phyloP scores from a whole-genome alignment of 2,329 filamentous ascomycete species.

The Pseudomassariella vexata region DNA sequence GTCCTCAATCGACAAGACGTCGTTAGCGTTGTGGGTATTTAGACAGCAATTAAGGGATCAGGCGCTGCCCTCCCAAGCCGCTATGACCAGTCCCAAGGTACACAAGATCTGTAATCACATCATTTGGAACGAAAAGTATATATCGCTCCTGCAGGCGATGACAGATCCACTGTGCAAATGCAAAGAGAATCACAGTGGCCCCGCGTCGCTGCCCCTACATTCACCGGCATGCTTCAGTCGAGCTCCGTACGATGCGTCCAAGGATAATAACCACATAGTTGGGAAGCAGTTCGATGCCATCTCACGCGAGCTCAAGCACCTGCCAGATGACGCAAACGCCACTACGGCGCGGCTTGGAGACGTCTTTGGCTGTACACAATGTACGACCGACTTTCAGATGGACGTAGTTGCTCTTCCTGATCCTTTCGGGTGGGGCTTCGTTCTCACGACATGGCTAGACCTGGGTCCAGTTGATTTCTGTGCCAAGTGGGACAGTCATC shows the following conservation, averaged over 20 bases:
- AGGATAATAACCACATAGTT: too few species aligned
- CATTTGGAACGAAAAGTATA: conserved; percentile 10
- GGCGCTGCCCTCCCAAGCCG: conserved; percentile 4
- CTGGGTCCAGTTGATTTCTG: conserved; percentile 15
- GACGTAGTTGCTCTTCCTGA: conserved; percentile 14
- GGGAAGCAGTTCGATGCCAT: too few species aligned
- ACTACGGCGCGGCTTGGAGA: too few species aligned
- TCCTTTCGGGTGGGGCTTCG: conserved; percentile 18
- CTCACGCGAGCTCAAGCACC: too few species aligned
- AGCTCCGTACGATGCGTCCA: too few species aligned
- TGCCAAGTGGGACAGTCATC: conserved; percentile 16
- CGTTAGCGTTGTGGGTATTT: conserved; percentile 14
- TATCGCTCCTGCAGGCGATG: conserved; percentile 7
- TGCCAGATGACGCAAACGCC: too few species aligned
- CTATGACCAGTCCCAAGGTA: conserved; percentile 5
- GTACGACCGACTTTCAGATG: conserved; percentile 16
- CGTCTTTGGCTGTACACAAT: conserved; percentile 12
- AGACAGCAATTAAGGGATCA: conserved; percentile 9
- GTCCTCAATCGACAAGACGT: conserved; percentile 16
- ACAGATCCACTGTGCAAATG: conserved; percentile 8
- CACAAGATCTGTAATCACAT: conserved; percentile 14
- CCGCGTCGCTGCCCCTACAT: too few species aligned
- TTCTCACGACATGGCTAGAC: conserved; percentile 17
- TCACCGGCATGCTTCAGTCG: too few species aligned
- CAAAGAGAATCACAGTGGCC: conserved; percentile 1